phyloP scores from a whole-genome alignment of 2,329 filamentous ascomycete genomes.

The Botrytis aclada region DNA sequence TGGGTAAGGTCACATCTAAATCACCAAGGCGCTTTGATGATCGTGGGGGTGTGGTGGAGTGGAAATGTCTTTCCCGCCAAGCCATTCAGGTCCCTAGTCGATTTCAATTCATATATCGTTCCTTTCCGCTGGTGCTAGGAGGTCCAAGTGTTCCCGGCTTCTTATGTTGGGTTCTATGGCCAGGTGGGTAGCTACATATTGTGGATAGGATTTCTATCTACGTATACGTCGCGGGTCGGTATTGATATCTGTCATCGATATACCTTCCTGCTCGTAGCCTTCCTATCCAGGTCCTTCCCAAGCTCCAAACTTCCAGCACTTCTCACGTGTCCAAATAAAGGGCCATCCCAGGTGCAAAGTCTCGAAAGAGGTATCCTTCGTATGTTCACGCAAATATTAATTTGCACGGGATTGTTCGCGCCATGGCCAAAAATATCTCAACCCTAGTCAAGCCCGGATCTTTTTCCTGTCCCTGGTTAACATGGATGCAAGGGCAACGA shows the following conservation, averaged over 20 bases:
- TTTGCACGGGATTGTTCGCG: not conserved
- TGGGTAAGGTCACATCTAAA: not conserved
- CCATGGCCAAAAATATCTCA: not conserved
- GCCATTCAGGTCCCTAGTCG: not conserved
- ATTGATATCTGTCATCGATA: not conserved
- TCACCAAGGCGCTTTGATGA: not conserved
- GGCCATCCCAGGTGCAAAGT: not conserved
- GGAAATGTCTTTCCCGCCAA: not conserved
- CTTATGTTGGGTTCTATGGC: no score
- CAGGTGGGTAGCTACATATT: no score
- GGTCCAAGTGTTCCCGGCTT: slow-evolving; percentile 1
- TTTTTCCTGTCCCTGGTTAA: not conserved
- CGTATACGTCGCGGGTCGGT: no score
- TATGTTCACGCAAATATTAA: not conserved
- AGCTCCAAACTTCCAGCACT: no score
- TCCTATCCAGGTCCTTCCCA: no score
- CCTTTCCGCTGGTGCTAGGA: not conserved
- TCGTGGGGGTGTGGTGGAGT: not conserved
- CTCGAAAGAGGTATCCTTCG: not conserved
- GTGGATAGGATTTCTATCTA: no score
- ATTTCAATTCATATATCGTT: not conserved
- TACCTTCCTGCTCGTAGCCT: not conserved
- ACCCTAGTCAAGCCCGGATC: not conserved
- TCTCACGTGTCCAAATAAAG: no score
- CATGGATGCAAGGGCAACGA: not conserved